Base-by-base conservation (phyloP, 2,329 filamentous ascomycete species). In the Fusarium pilosicola region DNA sequence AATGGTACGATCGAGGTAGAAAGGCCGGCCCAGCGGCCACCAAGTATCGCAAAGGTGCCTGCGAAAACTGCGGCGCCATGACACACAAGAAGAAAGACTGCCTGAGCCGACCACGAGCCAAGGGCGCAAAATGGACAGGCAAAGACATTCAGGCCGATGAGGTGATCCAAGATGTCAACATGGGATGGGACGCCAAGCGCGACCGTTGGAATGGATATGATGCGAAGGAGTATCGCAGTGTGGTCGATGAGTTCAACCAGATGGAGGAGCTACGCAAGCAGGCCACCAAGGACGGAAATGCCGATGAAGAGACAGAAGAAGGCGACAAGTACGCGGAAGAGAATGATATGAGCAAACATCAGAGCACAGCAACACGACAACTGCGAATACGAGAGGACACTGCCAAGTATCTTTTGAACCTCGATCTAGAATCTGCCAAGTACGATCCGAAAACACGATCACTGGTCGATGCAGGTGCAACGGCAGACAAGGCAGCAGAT, bases 201-300 rank as follows among this genome's bases (percentile, higher is more conserved):
- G 96, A 99, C 85, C 90, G 96, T 48, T 99, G 96, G 96, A 98
- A 98, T 80, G 96, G 96, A n/a, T 99, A 97, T 83, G 95, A 98
- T 81, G 86, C 95, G 2, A 90, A 89, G 74, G 94, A 98, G 82
- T 98, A 97, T 81, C 88, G 90, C 68, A 87, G 90, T 69, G 94
- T 98, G n/a, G 91, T 98, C 45, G 91, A 97, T 57, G 94, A 97
- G 77, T 97, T 93, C 82, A 92, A 96, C 71, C 90, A 96, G 80
- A 86, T 98, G 81, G 96, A 98, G 80, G 90, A 92, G 74, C 85
- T 98, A 71, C 84, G 88, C n/a, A 85, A 88, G 77, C 85, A 86
- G 66, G 88, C 87, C 17, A 83, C 87, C 75, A 85, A 85, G 54
- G 72, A 61, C 5, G 86, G 83, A 20, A 86, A 88, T 9, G 88